These are phyloP conservation scores for Vicia villosa DNA, from an alignment of 306 rosid genomes.

Conservation along the genomic window DNA sequence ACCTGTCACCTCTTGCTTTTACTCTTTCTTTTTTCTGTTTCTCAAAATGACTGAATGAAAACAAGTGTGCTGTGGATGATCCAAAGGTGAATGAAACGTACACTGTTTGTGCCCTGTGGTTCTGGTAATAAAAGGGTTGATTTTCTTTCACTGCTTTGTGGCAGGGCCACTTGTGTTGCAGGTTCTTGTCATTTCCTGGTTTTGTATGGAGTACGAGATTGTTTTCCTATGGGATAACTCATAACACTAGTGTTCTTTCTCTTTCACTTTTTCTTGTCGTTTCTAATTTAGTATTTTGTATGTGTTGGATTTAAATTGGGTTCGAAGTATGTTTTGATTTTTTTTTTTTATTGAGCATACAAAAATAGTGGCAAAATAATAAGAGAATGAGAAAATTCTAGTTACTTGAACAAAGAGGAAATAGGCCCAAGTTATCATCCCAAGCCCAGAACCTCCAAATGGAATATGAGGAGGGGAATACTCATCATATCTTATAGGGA, in stretches of 20 bases:
- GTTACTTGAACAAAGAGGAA: too few species aligned
- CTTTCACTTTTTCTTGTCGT: conserved; percentile 24
- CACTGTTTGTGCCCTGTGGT: conserved; percentile 38
- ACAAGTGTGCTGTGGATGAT: background rate
- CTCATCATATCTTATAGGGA: too few species aligned
- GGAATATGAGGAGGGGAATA: too few species aligned
- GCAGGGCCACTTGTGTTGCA: background rate
- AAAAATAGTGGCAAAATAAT: too few species aligned
- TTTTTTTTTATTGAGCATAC: too few species aligned
- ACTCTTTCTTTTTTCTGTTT: conserved; percentile 30
- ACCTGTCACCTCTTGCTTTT: conserved; percentile 41
- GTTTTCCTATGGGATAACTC: conserved; percentile 20
- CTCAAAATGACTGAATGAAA: conserved; percentile 8
- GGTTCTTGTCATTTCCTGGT: background rate
- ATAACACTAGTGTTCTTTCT: background rate
- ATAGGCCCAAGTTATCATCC: too few species aligned
- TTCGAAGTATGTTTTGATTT: too few species aligned
- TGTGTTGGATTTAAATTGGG: background rate
- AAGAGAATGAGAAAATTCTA: too few species aligned
- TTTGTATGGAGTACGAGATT: conserved; percentile 39
- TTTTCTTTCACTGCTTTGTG: conserved; percentile 27
- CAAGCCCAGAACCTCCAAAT: too few species aligned
- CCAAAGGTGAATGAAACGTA: background rate
- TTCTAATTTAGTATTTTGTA: background rate
- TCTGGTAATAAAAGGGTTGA: conserved; percentile 14